Conservation (phyloP, 169 alveolate genomes). For the Plasmodium vivax region DNA sequence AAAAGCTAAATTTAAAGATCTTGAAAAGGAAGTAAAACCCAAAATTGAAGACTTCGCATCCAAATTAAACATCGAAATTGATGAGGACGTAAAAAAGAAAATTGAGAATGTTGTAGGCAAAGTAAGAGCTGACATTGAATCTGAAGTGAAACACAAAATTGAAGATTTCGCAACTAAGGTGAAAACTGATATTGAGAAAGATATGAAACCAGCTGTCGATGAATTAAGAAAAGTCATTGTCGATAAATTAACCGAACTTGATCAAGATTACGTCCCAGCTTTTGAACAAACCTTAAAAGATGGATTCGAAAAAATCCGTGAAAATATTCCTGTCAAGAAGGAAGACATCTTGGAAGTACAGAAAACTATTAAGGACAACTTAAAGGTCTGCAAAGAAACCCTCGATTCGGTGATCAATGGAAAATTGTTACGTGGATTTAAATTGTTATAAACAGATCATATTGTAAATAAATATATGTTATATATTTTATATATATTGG, state of each 20-base stretch:
- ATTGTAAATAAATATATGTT: neutral
- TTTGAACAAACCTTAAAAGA: neutral
- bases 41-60: neutral
- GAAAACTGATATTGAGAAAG: neutral
- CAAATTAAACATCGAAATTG: neutral
- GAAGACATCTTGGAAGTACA: neutral
- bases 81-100: neutral
- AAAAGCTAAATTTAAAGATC: neutral
- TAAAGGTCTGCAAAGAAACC: neutral
- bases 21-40: slow-evolving; percentile 18
- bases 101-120: neutral
- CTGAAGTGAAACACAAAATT: neutral
- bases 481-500: neutral
- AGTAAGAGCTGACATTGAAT: neutral
- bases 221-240: slow-evolving; percentile 8
- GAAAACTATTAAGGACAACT: neutral
- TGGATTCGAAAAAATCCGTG: slow-evolving; percentile 2
- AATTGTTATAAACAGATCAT: neutral
- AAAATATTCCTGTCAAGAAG: neutral
- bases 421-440: slow-evolving; percentile 14
- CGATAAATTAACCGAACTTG: neutral
- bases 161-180: neutral
- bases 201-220: slow-evolving; percentile 24
- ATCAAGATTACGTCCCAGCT: neutral
- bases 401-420: neutral